These are phyloP conservation scores for Trametes villosa DNA, from an alignment of 768 basidiomycete genomes.

Conservation along the genomic window DNA sequence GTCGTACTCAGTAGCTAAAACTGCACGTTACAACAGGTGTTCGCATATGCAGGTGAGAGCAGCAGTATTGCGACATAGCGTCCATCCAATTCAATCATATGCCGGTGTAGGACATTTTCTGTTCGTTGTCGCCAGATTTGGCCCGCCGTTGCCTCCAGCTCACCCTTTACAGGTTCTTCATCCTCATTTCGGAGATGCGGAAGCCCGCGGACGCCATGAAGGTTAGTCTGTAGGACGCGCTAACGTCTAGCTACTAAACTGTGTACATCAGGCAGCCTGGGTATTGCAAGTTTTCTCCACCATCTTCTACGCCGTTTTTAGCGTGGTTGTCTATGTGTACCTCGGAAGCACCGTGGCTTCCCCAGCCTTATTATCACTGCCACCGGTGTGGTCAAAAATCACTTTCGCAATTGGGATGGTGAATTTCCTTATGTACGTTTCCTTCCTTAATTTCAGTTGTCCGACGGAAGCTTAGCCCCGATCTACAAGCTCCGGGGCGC, in stretches of 20 bases:
- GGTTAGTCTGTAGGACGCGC: constrained; percentile 32
- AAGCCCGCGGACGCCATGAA: constrained; percentile 59
- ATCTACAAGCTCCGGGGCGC: constrained; percentile 44
- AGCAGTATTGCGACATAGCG: neutral
- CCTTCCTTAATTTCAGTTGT: neutral
- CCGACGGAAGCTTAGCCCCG: neutral
- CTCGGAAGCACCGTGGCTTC: constrained; percentile 52
- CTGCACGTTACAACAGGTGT: constrained; percentile 39
- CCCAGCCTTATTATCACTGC: constrained; percentile 51
- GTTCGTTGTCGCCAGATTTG: constrained; percentile 32
- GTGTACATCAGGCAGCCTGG: constrained; percentile 49
- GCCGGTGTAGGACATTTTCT: constrained; percentile 52
- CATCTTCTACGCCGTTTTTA: constrained; percentile 52
- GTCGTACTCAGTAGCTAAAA: neutral
- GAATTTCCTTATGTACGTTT: constrained; percentile 54
- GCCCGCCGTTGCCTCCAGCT: neutral
- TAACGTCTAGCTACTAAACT: neutral
- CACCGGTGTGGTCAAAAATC: constrained; percentile 53
- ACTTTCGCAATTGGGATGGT: constrained; percentile 52
- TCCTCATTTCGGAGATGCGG: constrained; percentile 61
- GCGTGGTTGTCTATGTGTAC: constrained; percentile 45
- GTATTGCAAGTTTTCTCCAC: constrained; percentile 58
- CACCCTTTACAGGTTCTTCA: constrained; percentile 49
- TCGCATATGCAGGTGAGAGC: constrained; percentile 50
- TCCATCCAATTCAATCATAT: neutral